Evolutionary conservation across 371 early-diverging fungal species (phyloP).

Genomic region (Umbelopsis sp.): DNA sequence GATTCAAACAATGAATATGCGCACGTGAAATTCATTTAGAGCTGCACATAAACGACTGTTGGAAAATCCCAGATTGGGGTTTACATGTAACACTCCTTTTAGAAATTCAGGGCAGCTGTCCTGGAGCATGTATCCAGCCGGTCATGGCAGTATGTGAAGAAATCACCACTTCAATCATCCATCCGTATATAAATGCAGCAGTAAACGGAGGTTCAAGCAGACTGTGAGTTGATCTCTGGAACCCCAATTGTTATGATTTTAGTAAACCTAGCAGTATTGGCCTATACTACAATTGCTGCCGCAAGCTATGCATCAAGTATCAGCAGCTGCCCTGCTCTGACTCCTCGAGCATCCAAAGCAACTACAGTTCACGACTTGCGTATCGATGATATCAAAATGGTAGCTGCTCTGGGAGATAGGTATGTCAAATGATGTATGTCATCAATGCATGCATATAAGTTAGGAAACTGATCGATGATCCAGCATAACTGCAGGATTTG

Average conservation of each 20-base stretch:
- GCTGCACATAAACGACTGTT: not conserved
- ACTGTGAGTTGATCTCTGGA: not conserved
- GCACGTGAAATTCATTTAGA: conserved; percentile 7
- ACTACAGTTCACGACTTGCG: conserved; percentile 32
- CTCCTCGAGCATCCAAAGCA: conserved; percentile 21
- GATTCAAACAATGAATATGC: not conserved
- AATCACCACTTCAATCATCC: not conserved
- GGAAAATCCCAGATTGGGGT: not conserved
- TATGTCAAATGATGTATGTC: not conserved
- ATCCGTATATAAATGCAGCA: not conserved
- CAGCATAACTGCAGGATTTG: conserved; percentile 47
- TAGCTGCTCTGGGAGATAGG: conserved; percentile 36
- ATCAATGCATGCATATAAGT: not conserved
- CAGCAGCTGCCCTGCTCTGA: conserved; percentile 25
- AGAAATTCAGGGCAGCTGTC: conserved; percentile 7
- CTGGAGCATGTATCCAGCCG: not conserved
- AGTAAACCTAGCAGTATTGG: not conserved
- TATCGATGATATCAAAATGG: conserved; percentile 32
- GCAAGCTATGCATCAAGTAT: conserved; percentile 18
- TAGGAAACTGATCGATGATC: not conserved
- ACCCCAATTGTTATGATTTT: not conserved
- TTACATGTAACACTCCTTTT: not conserved
- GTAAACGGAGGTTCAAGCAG: not conserved
- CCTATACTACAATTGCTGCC: not conserved
- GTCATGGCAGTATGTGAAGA: not conserved